These are phyloP conservation scores for Odontarrhena argentea DNA, from an alignment of 345 rosid species.

Conservation along the genomic window DNA sequence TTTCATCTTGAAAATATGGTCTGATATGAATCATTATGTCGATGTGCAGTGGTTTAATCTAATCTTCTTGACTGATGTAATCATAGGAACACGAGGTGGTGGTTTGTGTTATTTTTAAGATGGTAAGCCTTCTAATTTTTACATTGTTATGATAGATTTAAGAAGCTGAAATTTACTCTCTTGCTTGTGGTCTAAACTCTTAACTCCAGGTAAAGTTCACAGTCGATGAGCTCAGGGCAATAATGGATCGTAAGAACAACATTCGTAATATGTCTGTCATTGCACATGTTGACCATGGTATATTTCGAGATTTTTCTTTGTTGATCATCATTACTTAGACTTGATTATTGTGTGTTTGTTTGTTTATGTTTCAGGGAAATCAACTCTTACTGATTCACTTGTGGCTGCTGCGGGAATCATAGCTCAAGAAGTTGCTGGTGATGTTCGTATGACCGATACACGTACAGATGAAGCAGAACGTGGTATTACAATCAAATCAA, in stretches of 20 bases:
- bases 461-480: constrained; percentile 90
- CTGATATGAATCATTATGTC: too few species aligned
- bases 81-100: neutral
- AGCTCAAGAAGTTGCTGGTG: constrained; percentile 89
- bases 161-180: neutral
- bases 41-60: too few species aligned
- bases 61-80: too few species aligned
- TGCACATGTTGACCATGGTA: neutral
- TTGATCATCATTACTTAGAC: too few species aligned
- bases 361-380: constrained; percentile 53
- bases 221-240: neutral
- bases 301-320: too few species aligned
- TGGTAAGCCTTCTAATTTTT: neutral
- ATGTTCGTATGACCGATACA: constrained; percentile 89
- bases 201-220: neutral
- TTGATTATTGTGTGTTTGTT: too few species aligned
- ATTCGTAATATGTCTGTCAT: neutral
- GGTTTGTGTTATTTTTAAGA: neutral
- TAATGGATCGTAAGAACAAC: neutral
- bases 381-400: constrained; percentile 79
- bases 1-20: too few species aligned
- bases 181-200: neutral
- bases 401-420: constrained; percentile 96
- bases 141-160: neutral
- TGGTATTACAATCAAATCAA: constrained; percentile 82